Evolutionary conservation across 2,329 filamentous ascomycete species (phyloP), one percentile per base, ranked within the genome.

Genomic region (Botrytis fragariae): DNA sequence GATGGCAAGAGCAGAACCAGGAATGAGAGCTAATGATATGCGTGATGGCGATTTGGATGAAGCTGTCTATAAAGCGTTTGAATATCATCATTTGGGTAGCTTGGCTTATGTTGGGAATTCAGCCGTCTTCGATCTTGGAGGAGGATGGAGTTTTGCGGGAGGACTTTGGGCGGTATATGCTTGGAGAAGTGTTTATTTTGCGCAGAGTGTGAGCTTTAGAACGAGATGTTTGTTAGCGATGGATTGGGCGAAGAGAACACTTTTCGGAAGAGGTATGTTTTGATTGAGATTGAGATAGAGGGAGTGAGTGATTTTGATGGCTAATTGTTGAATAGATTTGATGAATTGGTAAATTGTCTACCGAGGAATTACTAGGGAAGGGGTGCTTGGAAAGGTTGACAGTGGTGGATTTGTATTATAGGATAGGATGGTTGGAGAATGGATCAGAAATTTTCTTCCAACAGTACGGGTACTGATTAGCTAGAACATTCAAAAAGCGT

Each of bases 161-260:
- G 96, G 96, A 0, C 83, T 99, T 63, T 88, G 97, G 87, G 96
- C 95, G 0, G 95, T 98, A 67, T 99, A 99, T 82, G 89, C 97
- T 48, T 99, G 96, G 96, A 87, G 96, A 75, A 95, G 93, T 76
- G 92, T 98, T 22, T 99, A 99, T 84, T 99, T 99, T 85, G 94
- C 96, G 20, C 94, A 99, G 86, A 97, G 94, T 80, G 96, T 99
- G 65, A 98, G 95, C 83, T 87, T 98, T 74, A 87, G 96, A 77
- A 99, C 96, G 39, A 89, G 95, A 75, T 89, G 94, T 76, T 83
- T 99, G 80, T 86, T 99, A 83, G 94, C 94, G 29, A 98, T 99
- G 96, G 96, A 99, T 82, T 99, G 96, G 96, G 91, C 90, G n/a
- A 99, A 98, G 89, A 88, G 97, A 81, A 93, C 94, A 20, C 83